These are phyloP conservation scores for Mycena capillaripes DNA, from an alignment of 768 basidiomycete genomes.

Conservation along the genomic window DNA sequence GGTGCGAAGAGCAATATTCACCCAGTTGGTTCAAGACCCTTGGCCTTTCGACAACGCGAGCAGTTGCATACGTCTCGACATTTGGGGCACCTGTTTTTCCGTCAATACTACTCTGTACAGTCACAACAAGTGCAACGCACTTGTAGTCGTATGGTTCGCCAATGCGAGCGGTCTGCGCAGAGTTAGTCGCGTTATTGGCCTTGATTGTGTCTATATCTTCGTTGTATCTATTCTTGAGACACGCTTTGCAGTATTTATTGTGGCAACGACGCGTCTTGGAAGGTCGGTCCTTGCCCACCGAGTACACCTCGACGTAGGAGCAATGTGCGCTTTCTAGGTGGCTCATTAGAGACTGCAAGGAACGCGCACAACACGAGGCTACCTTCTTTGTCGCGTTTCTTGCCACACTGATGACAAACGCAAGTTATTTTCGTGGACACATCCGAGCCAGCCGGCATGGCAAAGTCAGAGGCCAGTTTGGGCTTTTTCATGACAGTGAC, in stretches of 20 bases:
- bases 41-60: slow-evolving; percentile 70
- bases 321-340: slow-evolving; percentile 53
- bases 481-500: slow-evolving; percentile 34
- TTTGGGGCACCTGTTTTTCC: slow-evolving; percentile 72
- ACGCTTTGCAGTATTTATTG: slow-evolving; percentile 73
- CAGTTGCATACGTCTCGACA: slow-evolving; percentile 81
- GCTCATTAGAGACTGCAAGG: slow-evolving; percentile 6
- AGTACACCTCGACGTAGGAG: slow-evolving; percentile 44
- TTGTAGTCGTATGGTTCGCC: slow-evolving; percentile 63
- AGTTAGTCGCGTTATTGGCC: slow-evolving; percentile 35
- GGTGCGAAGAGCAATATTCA: slow-evolving; percentile 45
- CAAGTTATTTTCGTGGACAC: slow-evolving; percentile 22
- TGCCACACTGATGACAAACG: slow-evolving; percentile 82
- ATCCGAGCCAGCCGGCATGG: slow-evolving; percentile 32
- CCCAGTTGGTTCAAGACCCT: slow-evolving; percentile 74
- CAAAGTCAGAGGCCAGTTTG: slow-evolving; percentile 35
- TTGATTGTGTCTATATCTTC: slow-evolving; percentile 62
- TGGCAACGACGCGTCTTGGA: slow-evolving; percentile 61
- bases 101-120: slow-evolving; percentile 3
- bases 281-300: slow-evolving; percentile 37
- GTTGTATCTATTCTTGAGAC: slow-evolving; percentile 79
- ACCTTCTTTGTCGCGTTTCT: slow-evolving; percentile 66
- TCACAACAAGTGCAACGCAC: slow-evolving; percentile 48
- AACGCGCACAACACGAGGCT: slow-evolving; percentile 20
- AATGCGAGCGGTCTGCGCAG: slow-evolving; percentile 38